phyloP scores from a whole-genome alignment of 805 yeast genomes.

The Diddensiella transvaalensis region DNA sequence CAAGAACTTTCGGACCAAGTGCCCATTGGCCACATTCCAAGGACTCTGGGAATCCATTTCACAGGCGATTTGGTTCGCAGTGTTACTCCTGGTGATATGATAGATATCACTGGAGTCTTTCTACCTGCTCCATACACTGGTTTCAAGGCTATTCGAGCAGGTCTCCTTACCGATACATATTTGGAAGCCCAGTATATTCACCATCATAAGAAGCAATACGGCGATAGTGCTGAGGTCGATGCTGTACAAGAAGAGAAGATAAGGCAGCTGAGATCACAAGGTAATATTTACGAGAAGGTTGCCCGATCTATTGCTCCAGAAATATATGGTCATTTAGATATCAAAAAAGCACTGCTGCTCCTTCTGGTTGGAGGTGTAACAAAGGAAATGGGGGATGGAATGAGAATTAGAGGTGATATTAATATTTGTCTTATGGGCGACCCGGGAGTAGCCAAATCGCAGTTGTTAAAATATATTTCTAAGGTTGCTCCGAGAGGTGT shows the following conservation, averaged over 20 bases:
- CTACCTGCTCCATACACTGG: constrained; percentile 97
- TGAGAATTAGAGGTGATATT: constrained; percentile 96
- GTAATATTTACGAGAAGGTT: constrained; percentile 72
- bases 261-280: constrained; percentile 50
- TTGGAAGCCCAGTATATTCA: constrained; percentile 80
- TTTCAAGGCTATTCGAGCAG: constrained; percentile 86
- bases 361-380: constrained; percentile 93
- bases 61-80: constrained; percentile 87
- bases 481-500: constrained; percentile 95
- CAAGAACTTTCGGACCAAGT: constrained; percentile 96
- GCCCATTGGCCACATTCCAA: constrained; percentile 96
- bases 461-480: constrained; percentile 82
- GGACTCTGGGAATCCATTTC: constrained; percentile 80
- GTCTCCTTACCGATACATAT: constrained; percentile 89
- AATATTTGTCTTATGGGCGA: constrained; percentile 97
- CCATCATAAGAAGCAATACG: constrained; percentile 89
- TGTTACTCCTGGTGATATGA: constrained; percentile 90
- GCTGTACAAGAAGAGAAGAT: constrained; percentile 56
- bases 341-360: constrained; percentile 82
- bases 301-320: constrained; percentile 96
- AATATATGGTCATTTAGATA: constrained; percentile 90
- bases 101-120: constrained; percentile 87
- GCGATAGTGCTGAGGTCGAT: constrained; percentile 60
- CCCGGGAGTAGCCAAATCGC: constrained; percentile 99
- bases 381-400: constrained; percentile 92